These are phyloP conservation scores for Aspergillus sp. DNA, from an alignment of 2,329 filamentous ascomycete genomes.

Conservation along the genomic window DNA sequence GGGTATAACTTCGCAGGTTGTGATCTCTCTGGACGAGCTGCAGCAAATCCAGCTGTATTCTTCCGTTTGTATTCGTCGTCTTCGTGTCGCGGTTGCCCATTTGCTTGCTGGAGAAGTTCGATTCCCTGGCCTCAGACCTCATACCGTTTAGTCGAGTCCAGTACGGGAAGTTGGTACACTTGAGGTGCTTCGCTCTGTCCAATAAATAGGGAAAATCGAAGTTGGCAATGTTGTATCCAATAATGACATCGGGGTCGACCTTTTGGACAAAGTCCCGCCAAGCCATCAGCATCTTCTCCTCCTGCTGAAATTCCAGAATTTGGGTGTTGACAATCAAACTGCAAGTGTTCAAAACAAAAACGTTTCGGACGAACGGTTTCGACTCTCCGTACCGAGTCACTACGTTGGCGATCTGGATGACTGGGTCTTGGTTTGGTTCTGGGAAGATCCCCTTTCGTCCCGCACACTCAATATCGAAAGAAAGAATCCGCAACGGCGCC, in stretches of 20 bases:
- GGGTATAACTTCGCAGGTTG: constrained; percentile 91
- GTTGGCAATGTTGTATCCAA: constrained; percentile 97
- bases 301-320: constrained; percentile 76
- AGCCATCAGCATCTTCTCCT: constrained; percentile 85
- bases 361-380: constrained; percentile 93
- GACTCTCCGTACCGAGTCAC: constrained; percentile 93
- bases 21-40: constrained; percentile 93
- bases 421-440: constrained; percentile 84
- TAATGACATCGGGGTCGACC: constrained; percentile 95
- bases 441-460: constrained; percentile 97
- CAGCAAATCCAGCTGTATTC: constrained; percentile 89
- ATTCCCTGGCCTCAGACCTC: constrained; percentile 70
- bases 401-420: constrained; percentile 97
- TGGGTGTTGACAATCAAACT: constrained; percentile 94
- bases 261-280: constrained; percentile 90
- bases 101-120: constrained; percentile 95
- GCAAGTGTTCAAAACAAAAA: constrained; percentile 91
- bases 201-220: constrained; percentile 98
- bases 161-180: constrained; percentile 76
- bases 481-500: constrained; percentile 87
- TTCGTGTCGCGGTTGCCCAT: constrained; percentile 97
- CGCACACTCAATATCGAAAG: constrained; percentile 98
- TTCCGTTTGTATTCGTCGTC: constrained; percentile 88
- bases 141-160: constrained; percentile 77
- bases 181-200: constrained; percentile 81